Base-by-base conservation (phyloP, 192 early-diverging fungal genomes). In the Rhizoclosmatium globosum region DNA sequence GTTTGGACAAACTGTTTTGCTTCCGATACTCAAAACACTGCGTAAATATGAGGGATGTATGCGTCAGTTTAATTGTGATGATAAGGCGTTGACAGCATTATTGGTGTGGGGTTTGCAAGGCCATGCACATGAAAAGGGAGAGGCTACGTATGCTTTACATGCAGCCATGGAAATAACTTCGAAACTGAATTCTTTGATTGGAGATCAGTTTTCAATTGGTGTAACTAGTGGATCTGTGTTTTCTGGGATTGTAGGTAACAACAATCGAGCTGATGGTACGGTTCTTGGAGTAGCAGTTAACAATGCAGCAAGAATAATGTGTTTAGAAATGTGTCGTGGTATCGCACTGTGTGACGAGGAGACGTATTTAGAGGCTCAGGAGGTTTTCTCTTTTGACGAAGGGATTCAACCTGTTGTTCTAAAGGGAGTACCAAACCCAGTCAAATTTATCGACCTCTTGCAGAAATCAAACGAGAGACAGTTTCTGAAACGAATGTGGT, bases 201-300 rank as follows among this genome's bases (percentile, higher is more conserved):
- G 44, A 31, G 44, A 47, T 3, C 47, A 43, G 4, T 67, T 66
- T 67, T 9, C 74, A 11, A 76, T 76, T 50, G 74, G 62, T 2
- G 74, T 67, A 0, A 76, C 74, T 4, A 62, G 42, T 17, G 74
- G 74, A 4, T n/a, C 41, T n/a, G 74, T 76, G 31, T 76, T 76
- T 56, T 21, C 74, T 38, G 74, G 74, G 31, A 76, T 76, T 67
- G 64, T 76, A 0, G 74, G 69, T 15, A 56, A n/a, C n/a, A 13
- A 19, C 13, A 11, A 23, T 4, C 19, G 67, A 68, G 19, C 31
- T 21, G 67, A 68, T 68, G 43, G 31, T 19, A 83, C 82, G 2
- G 58, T 80, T 2, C 47, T 83, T 0, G 82, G 82, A 17, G 71
- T 77, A 2, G 62, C 67, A 0, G 82, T 83, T 17, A 83, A 83